These are phyloP conservation scores for Neofusicoccum parvum DNA, from an alignment of 2,329 filamentous ascomycete species.

Conservation along the genomic window DNA sequence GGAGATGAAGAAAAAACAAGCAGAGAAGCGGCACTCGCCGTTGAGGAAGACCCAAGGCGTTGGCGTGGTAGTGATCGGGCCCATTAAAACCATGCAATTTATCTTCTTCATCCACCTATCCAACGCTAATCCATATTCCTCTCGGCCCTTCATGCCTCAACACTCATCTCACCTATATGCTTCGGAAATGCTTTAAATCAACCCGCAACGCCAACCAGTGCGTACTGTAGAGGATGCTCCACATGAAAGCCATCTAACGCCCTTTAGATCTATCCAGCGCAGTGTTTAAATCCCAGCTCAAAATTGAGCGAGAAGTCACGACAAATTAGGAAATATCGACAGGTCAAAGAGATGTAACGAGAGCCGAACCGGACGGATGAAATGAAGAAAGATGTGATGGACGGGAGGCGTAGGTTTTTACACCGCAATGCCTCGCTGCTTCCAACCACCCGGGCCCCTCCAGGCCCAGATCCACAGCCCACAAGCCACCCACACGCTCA, in stretches of 20 bases:
- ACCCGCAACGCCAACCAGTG: neutral
- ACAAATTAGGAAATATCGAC: neutral
- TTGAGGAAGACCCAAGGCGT: too few species aligned
- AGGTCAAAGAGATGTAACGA: neutral
- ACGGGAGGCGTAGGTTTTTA: slow-evolving; percentile 24
- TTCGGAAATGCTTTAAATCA: too few species aligned
- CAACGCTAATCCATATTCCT: too few species aligned
- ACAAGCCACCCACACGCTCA: slow-evolving; percentile 77
- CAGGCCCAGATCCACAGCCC: slow-evolving; percentile 72
- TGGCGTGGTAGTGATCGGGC: too few species aligned
- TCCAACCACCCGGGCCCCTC: slow-evolving; percentile 78
- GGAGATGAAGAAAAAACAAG: too few species aligned
- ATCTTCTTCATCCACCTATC: too few species aligned
- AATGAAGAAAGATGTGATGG: neutral
- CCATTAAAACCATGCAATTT: too few species aligned
- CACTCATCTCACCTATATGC: too few species aligned
- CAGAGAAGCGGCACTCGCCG: too few species aligned
- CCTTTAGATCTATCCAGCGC: neutral
- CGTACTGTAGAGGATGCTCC: neutral
- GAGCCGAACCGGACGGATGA: neutral
- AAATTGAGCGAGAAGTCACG: neutral
- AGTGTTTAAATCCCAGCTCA: neutral
- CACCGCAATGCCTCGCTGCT: slow-evolving; percentile 71
- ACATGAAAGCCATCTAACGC: neutral
- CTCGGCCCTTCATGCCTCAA: too few species aligned